phyloP scores from a whole-genome alignment of 202 grass and related monocot genomes.

The Setaria italica region DNA sequence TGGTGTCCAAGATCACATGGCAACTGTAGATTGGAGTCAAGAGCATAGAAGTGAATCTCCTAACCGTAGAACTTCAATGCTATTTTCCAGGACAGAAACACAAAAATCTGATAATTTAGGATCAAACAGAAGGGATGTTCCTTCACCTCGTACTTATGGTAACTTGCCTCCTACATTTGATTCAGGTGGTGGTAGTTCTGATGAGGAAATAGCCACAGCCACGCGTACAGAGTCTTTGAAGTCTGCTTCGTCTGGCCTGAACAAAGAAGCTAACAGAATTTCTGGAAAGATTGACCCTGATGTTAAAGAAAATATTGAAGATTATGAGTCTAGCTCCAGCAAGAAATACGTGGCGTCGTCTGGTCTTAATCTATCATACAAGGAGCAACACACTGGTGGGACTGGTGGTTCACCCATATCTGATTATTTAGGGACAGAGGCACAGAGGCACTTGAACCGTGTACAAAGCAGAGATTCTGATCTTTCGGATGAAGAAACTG shows the following conservation, averaged over 20 bases:
- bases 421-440: conserved; percentile 30
- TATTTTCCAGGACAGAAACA: conserved; percentile 52
- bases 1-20: conserved; percentile 34
- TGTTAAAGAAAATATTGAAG: conserved; percentile 42
- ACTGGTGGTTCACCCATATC: conserved; percentile 30
- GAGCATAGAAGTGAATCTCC: conserved; percentile 50
- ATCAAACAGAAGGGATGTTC: conserved; percentile 46
- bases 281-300: conserved; percentile 31
- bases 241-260: conserved; percentile 29
- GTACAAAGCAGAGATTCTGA: conserved; percentile 48
- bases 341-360: conserved; percentile 37
- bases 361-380: conserved; percentile 39
- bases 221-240: conserved; percentile 30
- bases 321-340: conserved; percentile 44
- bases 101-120: conserved; percentile 38
- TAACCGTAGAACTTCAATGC: conserved; percentile 35
- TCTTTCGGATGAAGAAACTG: conserved; percentile 47
- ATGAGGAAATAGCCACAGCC: conserved; percentile 48
- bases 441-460: conserved; percentile 9
- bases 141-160: conserved; percentile 49
- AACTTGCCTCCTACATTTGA: conserved; percentile 69
- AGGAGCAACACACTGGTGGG: conserved; percentile 21
- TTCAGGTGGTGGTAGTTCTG: conserved; percentile 72
- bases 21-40: conserved; percentile 45
- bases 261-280: conserved; percentile 32